phyloP scores from a whole-genome alignment of 2,329 filamentous ascomycete species.

The Epichloe glyceriae region DNA sequence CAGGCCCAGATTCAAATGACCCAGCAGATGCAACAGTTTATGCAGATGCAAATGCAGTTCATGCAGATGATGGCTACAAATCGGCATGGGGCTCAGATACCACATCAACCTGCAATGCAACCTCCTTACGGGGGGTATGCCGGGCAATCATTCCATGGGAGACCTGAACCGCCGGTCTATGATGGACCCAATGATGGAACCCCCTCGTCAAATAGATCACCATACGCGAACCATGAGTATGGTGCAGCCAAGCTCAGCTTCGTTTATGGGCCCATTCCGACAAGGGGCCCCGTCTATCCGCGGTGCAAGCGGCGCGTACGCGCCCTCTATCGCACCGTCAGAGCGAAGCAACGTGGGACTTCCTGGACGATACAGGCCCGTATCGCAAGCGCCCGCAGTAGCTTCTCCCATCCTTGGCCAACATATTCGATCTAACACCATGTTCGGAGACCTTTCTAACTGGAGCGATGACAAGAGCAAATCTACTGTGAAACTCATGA shows the following conservation, averaged over 20 bases:
- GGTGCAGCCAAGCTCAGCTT: constrained; percentile 54
- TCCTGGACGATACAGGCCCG: constrained; percentile 80
- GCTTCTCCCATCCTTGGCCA: constrained; percentile 16
- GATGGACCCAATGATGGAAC: constrained; percentile 33
- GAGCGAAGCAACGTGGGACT: constrained; percentile 90
- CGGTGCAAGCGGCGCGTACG: constrained; percentile 47
- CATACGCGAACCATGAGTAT: constrained; percentile 68
- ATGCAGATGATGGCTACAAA: constrained; percentile 65
- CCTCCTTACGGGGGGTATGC: constrained; percentile 14
- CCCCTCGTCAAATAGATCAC: constrained; percentile 26
- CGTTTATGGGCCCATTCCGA: constrained; percentile 38
- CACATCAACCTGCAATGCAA: constrained; percentile 16
- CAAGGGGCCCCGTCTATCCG: constrained; percentile 18
- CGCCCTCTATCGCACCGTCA: constrained; percentile 85
- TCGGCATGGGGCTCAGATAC: constrained; percentile 19
- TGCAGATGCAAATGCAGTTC: constrained; percentile 92
- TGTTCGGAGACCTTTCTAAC: constrained; percentile 19
- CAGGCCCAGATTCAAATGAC: constrained; percentile 69
- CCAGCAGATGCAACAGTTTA: constrained; percentile 75
- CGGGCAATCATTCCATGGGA: constrained; percentile 28
- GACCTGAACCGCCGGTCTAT: constrained; percentile 33
- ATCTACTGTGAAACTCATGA: constrained; percentile 25
- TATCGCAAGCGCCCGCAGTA: constrained; percentile 47
- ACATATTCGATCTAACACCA: constrained; percentile 20
- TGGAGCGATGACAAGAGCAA: constrained; percentile 21